Evolutionary conservation across 2,329 filamentous ascomycete genomes (phyloP).

Genomic region (Fusarium buharicum): DNA sequence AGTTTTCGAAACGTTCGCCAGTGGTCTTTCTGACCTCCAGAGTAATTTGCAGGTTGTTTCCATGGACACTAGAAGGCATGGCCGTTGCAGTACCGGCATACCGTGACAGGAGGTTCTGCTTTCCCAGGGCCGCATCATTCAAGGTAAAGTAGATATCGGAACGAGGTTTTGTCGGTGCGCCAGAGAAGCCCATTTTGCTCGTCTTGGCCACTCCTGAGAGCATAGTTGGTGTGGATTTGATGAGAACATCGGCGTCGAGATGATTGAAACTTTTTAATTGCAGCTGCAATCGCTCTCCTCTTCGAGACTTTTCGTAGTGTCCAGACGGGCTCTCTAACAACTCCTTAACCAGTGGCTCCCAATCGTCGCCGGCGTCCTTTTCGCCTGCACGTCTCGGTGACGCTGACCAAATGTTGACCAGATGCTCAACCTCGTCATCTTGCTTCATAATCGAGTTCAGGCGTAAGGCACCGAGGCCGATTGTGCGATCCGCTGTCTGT

Average conservation of each 20-base stretch:
- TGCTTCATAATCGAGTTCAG: constrained; percentile 80
- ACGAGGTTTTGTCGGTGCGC: constrained; percentile 85
- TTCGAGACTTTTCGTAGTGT: constrained; percentile 76
- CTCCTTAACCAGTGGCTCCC: constrained; percentile 77
- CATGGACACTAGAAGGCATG: constrained; percentile 68
- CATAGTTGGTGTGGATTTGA: constrained; percentile 87
- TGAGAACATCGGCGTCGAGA: constrained; percentile 80
- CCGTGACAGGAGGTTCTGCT: constrained; percentile 76
- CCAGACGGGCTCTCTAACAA: constrained; percentile 79
- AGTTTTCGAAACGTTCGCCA: constrained; percentile 86
- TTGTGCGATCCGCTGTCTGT: constrained; percentile 62
- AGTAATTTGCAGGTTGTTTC: constrained; percentile 85
- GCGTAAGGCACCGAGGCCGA: constrained; percentile 81
- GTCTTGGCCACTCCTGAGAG: constrained; percentile 84
- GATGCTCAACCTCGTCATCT: constrained; percentile 76
- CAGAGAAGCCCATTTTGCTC: constrained; percentile 91
- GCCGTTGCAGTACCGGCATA: constrained; percentile 79
- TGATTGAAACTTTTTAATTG: constrained; percentile 82
- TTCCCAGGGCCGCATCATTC: constrained; percentile 79
- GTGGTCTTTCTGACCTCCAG: constrained; percentile 84
- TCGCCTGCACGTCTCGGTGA: constrained; percentile 64
- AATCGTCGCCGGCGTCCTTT: constrained; percentile 70
- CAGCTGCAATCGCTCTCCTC: constrained; percentile 81
- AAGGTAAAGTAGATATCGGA: constrained; percentile 97
- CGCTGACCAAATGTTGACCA: constrained; percentile 81